Base-by-base conservation (phyloP, 75 land plant species). In the Pinus albicaulis region DNA sequence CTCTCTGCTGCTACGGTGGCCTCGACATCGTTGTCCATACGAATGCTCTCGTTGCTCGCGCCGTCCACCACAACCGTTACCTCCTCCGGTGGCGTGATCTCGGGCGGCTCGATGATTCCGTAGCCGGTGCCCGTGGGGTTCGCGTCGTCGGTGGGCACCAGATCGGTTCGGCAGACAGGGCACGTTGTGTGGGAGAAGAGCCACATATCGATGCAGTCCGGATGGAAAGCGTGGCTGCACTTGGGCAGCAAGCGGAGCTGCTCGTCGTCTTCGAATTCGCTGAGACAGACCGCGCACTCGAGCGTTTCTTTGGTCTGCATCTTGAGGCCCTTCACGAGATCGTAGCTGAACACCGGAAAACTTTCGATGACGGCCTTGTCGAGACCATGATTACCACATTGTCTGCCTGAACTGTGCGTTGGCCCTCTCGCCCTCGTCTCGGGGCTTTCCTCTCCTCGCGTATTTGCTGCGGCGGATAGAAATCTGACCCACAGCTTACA, bases 271-370 rank as follows among this genome's bases (percentile, higher is more conserved):
- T 84, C 80, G 22, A 84, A 84, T 22, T 84, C 86, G 20, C 28
- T 60, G 72, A 84, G 73, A 59, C 86, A 84, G 0, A 84, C 86
- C 31, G 79, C 78, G 58, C 84, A 84, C 59, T 84, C 86, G 53
- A 41, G 48, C 24, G 20, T 20, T 48, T 48, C 52, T 48, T 48
- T 48, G 12, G 55, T 55, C 41, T 69, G 52, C 4, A 7, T n/a
- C 72, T 68, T 31, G 7, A 25, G 48, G 36, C 38, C 12, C 52
- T 38, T 68, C 52, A 22, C 56, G 28, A 53, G n/a, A 24, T 48
- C 23, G 65, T 63, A 64, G 5, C 31, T 44, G 24, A 63, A 38
- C 74, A 76, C 55, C 44, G 78, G 71, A 8, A 76, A 62, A 57
- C 52, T 64, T 11, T 31, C 78, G 8, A 76, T 66, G 23, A 76